Conservation (phyloP, 306 rosid species). For the Canavalia ensiformis region DNA sequence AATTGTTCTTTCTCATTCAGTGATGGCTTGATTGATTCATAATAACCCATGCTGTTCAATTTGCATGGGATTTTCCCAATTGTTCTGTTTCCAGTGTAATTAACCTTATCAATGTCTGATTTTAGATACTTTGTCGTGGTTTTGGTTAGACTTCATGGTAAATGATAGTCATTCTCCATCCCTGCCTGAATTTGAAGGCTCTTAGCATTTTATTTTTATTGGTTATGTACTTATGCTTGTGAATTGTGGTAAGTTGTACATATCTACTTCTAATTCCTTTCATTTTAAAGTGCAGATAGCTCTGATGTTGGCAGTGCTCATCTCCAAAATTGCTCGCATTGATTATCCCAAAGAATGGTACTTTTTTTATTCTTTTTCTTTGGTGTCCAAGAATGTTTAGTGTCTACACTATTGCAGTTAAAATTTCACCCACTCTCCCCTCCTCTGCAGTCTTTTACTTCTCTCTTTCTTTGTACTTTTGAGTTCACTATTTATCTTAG, state of each 20-base stretch:
- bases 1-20: constrained; percentile 38
- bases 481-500: constrained; percentile 10
- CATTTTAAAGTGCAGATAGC: constrained; percentile 77
- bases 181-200: background rate
- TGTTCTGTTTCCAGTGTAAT: background rate
- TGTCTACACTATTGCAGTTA: constrained; percentile 28
- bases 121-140: constrained; percentile 27
- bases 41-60: constrained; percentile 14
- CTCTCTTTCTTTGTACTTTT: background rate
- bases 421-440: constrained; percentile 8
- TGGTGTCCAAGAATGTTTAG: constrained; percentile 3
- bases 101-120: background rate
- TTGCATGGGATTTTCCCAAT: background rate
- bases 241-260: constrained; percentile 23
- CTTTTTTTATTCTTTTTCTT: constrained; percentile 38
- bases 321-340: constrained; percentile 92
- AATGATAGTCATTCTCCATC: constrained; percentile 12
- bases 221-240: constrained; percentile 20
- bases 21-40: constrained; percentile 6
- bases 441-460: too few relatives aligned
- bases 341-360: constrained; percentile 99
- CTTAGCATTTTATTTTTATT: constrained; percentile 9
- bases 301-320: constrained; percentile 81
- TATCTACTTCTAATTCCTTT: constrained; percentile 45
- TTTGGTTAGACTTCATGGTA: constrained; percentile 21